Conservation (phyloP, 495 filamentous ascomycete species). For the Penicillium antarcticum region DNA sequence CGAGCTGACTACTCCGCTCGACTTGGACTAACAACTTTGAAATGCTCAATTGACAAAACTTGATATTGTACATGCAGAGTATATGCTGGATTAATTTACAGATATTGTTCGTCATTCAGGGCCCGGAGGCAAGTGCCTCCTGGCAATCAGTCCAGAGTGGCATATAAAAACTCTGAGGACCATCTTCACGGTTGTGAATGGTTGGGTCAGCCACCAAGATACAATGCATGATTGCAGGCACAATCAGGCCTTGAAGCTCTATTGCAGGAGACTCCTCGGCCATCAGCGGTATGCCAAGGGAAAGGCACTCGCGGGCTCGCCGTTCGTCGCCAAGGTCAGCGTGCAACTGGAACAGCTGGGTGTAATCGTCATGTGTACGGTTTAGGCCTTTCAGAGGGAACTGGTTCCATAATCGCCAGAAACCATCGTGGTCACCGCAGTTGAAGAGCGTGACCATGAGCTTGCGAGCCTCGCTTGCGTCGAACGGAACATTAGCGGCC, state of each 20-base stretch:
- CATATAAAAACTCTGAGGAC: slow-evolving; percentile 17
- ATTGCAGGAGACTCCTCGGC: slow-evolving; percentile 53
- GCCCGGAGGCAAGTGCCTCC: slow-evolving; percentile 9
- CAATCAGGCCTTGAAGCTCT: slow-evolving; percentile 34
- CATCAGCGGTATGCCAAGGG: slow-evolving; percentile 56
- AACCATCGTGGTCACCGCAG: slow-evolving; percentile 46
- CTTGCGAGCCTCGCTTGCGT: slow-evolving; percentile 43
- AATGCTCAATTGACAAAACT: background rate
- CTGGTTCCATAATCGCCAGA: slow-evolving; percentile 62
- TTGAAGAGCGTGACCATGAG: slow-evolving; percentile 42
- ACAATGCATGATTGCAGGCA: slow-evolving; percentile 45
- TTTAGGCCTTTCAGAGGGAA: slow-evolving; percentile 45
- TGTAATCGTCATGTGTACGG: slow-evolving; percentile 56
- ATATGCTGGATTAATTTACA: slow-evolving; percentile 14
- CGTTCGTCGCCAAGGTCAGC: slow-evolving; percentile 43
- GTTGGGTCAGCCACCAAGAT: slow-evolving; percentile 49
- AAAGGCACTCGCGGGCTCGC: slow-evolving; percentile 46
- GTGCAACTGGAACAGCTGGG: slow-evolving; percentile 50
- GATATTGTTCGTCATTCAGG: background rate
- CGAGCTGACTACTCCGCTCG: slow-evolving; percentile 15
- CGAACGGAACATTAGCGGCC: slow-evolving; percentile 40
- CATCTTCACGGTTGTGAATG: slow-evolving; percentile 27
- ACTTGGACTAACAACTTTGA: slow-evolving; percentile 7
- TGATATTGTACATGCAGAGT: slow-evolving; percentile 6
- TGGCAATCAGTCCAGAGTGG: slow-evolving; percentile 33